These are phyloP conservation scores for Cystobasidium sp. DNA, from an alignment of 1,284 basidiomycete species.

Conservation along the genomic window DNA sequence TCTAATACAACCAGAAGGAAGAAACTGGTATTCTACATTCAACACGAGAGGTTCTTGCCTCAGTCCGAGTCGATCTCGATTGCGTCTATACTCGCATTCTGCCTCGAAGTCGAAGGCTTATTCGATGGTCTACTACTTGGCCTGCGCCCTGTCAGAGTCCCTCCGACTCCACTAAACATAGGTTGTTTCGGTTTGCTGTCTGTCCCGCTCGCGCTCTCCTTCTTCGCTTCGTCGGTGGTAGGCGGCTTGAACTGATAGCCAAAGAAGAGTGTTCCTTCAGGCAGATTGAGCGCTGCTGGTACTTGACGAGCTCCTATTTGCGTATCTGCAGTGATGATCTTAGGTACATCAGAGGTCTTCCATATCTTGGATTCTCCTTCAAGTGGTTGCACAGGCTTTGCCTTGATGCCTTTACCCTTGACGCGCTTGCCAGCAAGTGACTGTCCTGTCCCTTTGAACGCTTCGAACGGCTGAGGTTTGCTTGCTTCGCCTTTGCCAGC, in stretches of 20 bases:
- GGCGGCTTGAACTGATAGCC: slow-evolving; percentile 64
- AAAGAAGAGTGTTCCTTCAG: slow-evolving; percentile 92
- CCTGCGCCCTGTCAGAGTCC: slow-evolving; percentile 36
- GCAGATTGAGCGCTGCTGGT: slow-evolving; percentile 86
- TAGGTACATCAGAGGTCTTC: slow-evolving; percentile 72
- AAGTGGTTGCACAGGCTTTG: slow-evolving; percentile 77
- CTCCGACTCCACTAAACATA: slow-evolving; percentile 44
- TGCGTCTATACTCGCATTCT: slow-evolving; percentile 44
- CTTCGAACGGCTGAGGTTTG: slow-evolving; percentile 71
- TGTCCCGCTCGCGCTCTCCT: background rate
- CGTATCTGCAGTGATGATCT: slow-evolving; percentile 81
- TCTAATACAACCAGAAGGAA: background rate
- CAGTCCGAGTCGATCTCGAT: slow-evolving; percentile 51
- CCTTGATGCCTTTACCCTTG: slow-evolving; percentile 85
- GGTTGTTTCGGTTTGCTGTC: slow-evolving; percentile 19
- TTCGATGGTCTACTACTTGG: slow-evolving; percentile 28
- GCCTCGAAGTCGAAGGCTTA: slow-evolving; percentile 36
- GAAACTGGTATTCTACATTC: background rate
- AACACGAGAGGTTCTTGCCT: background rate
- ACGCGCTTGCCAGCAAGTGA: slow-evolving; percentile 84
- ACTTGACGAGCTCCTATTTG: slow-evolving; percentile 74
- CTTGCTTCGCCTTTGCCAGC: slow-evolving; percentile 39
- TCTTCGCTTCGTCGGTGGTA: slow-evolving; percentile 18
- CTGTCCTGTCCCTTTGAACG: slow-evolving; percentile 90
- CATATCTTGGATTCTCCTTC: slow-evolving; percentile 83